Percentiles rank a stretch among this genome's conserved stretches.
These are phyloP conservation scores for Aspergillus diversus DNA, from an alignment of 495 filamentous ascomycete genomes.

Conservation along the genomic window DNA sequence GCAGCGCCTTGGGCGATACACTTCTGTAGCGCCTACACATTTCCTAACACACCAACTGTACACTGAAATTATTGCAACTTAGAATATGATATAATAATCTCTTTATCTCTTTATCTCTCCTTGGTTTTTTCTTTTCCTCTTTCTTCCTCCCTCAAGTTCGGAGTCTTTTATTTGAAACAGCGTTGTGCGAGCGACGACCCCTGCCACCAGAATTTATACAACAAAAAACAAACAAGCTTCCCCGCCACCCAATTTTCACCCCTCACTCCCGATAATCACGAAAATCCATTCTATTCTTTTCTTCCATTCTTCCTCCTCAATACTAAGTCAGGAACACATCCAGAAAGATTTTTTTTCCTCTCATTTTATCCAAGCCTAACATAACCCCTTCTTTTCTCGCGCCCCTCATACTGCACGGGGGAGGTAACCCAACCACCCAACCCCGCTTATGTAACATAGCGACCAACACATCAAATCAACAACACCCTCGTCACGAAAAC, in stretches of 20 bases:
- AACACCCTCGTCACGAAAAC: background rate
- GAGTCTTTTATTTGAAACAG: background rate
- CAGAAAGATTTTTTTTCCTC: background rate
- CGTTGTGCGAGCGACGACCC: slow-evolving; percentile 3
- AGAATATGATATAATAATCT: slow-evolving; percentile 15
- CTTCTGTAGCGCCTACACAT: slow-evolving; percentile 58
- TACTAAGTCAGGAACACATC: background rate
- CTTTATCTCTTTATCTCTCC: background rate
- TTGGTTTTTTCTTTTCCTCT: too few relatives aligned
- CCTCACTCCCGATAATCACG: slow-evolving; percentile 6
- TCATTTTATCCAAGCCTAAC: background rate
- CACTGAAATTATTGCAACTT: background rate
- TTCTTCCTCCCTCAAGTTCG: too few relatives aligned
- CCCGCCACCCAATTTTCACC: slow-evolving; percentile 24
- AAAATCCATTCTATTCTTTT: background rate
- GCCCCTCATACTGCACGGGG: background rate
- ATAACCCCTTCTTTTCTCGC: background rate
- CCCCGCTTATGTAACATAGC: slow-evolving; percentile 20
- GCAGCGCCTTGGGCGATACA: slow-evolving; percentile 91
- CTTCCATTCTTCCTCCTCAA: background rate
- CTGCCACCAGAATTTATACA: slow-evolving; percentile 28
- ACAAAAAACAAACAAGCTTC: slow-evolving; percentile 9
- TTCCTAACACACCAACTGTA: slow-evolving; percentile 1
- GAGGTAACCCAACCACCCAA: slow-evolving; percentile 9
- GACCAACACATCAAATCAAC: slow-evolving; percentile 15